Percentiles rank a stretch among this genome's conserved stretches.
Evolutionary conservation across 1,284 basidiomycete species (phyloP).

Genomic region (Mrakiaceae sp.): DNA sequence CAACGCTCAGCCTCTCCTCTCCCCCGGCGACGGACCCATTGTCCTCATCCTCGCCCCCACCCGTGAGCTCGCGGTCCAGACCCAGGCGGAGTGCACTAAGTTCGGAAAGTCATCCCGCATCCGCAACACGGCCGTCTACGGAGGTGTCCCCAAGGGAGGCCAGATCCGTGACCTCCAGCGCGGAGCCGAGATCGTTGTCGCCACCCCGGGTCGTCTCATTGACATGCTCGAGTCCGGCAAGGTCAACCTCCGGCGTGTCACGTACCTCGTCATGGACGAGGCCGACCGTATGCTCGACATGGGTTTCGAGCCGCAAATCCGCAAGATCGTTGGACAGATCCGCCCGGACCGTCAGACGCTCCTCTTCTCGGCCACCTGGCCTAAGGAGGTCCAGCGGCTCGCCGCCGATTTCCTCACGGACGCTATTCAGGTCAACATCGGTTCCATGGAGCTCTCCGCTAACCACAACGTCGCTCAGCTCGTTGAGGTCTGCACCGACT

Average conservation of each 20-base stretch:
- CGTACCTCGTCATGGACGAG: slow-evolving; percentile 98
- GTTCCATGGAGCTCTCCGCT: slow-evolving; percentile 94
- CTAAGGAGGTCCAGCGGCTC: slow-evolving; percentile 96
- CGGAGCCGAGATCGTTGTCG: slow-evolving; percentile 93
- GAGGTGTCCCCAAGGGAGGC: slow-evolving; percentile 94
- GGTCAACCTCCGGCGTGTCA: slow-evolving; percentile 89
- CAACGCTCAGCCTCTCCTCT: slow-evolving; percentile 81
- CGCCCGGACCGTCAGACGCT: slow-evolving; percentile 90
- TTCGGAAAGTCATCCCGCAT: slow-evolving; percentile 96
- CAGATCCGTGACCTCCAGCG: slow-evolving; percentile 96
- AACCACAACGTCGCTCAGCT: slow-evolving; percentile 97
- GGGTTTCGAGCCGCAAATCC: slow-evolving; percentile 99
- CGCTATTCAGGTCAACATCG: slow-evolving; percentile 97
- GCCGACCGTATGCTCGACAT: slow-evolving; percentile 88
- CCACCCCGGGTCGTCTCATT: slow-evolving; percentile 88
- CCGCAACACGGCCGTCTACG: slow-evolving; percentile 96
- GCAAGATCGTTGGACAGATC: slow-evolving; percentile 95
- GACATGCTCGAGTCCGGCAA: slow-evolving; percentile 95
- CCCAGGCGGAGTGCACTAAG: slow-evolving; percentile 96
- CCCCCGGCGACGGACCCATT: slow-evolving; percentile 92
- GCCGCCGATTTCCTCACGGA: slow-evolving; percentile 93
- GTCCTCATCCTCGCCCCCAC: slow-evolving; percentile 94
- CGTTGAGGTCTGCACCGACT: slow-evolving; percentile 93
- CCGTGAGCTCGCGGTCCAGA: slow-evolving; percentile 96
- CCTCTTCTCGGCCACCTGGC: slow-evolving; percentile 99